These are phyloP conservation scores for Medicago lupulina DNA, from an alignment of 306 rosid species.

Conservation along the genomic window DNA sequence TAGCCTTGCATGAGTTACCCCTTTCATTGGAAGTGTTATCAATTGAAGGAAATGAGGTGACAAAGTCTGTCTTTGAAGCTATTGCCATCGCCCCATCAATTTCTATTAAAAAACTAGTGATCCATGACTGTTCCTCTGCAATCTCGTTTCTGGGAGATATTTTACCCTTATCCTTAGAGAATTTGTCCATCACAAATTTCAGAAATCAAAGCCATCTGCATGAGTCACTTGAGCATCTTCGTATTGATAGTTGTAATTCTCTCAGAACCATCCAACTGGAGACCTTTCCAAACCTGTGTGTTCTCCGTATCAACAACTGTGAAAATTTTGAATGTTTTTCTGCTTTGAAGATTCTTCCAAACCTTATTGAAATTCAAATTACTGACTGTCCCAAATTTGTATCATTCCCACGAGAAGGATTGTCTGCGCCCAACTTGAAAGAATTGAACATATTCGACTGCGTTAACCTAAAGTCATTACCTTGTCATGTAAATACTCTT, in stretches of 20 bases:
- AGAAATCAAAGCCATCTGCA: no score
- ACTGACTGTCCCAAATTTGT: not conserved
- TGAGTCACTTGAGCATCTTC: not conserved
- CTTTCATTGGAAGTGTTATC: not conserved
- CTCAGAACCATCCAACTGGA: not conserved
- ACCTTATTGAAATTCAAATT: not conserved
- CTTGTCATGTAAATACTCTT: slow-evolving; percentile 8
- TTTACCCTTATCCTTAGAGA: no score
- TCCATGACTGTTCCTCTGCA: not conserved
- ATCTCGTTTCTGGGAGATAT: no score
- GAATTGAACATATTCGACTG: rapidly evolving
- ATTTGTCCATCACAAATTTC: no score
- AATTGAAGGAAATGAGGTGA: not conserved
- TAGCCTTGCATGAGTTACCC: not conserved
- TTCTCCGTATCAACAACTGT: rapidly evolving
- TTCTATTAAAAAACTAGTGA: not conserved
- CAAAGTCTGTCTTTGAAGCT: not conserved
- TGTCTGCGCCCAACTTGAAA: not conserved
- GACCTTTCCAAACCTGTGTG: not conserved
- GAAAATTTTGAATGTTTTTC: not conserved
- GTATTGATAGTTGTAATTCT: not conserved
- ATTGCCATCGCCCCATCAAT: not conserved
- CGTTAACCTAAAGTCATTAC: not conserved
- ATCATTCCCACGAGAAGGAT: not conserved
- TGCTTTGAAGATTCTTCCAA: not conserved